Percentiles rank a stretch among this genome's conserved stretches.
Conservation (phyloP, 75 land plant species). For the Ceratopteris richardii region DNA sequence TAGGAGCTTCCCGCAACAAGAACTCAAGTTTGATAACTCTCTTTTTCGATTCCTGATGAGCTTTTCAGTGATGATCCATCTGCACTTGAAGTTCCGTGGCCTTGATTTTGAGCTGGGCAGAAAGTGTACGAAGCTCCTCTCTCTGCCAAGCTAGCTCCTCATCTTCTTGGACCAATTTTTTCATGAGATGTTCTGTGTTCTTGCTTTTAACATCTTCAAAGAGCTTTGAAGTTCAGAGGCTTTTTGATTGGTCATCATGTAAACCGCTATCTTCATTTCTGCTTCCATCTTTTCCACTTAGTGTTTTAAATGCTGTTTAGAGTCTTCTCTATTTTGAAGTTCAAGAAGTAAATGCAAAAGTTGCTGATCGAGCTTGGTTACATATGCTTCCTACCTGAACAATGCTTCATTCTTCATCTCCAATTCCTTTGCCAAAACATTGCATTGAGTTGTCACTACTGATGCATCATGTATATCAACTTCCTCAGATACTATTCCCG, state of each 20-base stretch:
- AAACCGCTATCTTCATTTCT: constrained; percentile 48
- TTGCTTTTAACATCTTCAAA: too few species aligned
- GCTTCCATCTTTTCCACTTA: constrained; percentile 53
- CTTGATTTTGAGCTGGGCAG: constrained; percentile 61
- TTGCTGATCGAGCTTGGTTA: constrained; percentile 40
- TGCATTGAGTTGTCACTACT: constrained; percentile 53
- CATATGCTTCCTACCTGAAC: constrained; percentile 40
- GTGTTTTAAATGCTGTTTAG: constrained; percentile 58
- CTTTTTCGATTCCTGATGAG: constrained; percentile 69
- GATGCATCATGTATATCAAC: constrained; percentile 62
- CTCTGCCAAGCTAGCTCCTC: constrained; percentile 52
- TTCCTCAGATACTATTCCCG: constrained; percentile 35
- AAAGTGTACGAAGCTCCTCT: constrained; percentile 56
- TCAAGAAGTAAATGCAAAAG: constrained; percentile 47
- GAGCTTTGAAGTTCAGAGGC: too few species aligned
- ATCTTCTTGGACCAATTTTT: constrained; percentile 41
- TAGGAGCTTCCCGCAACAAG: constrained; percentile 66
- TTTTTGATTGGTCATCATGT: neutral
- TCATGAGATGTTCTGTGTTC: constrained; percentile 47
- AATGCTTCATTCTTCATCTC: constrained; percentile 44
- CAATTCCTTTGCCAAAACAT: constrained; percentile 38
- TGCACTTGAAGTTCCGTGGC: constrained; percentile 59
- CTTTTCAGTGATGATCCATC: constrained; percentile 50
- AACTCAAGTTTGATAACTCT: constrained; percentile 68
- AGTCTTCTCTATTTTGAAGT: constrained; percentile 42